Evolutionary conservation across 2,329 filamentous ascomycete species (phyloP).

Genomic region (Mollisiaceae sp.): DNA sequence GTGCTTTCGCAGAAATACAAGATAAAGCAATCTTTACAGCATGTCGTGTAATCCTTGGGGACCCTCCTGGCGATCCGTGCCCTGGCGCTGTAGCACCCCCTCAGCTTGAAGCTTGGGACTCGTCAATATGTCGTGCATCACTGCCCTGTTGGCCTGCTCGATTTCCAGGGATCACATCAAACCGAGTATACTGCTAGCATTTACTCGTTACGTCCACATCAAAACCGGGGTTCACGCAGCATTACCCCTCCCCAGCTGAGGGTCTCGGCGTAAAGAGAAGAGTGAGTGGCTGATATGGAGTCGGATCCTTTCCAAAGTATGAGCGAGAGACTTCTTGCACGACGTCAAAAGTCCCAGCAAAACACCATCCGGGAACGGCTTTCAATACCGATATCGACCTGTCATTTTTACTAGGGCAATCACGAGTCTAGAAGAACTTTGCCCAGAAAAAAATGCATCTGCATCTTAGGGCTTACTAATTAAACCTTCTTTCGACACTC

Average conservation of each 20-base stretch:
- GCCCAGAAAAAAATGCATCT: not conserved
- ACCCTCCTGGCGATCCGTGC: not conserved
- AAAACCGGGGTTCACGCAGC: not conserved
- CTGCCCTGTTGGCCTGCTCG: not conserved
- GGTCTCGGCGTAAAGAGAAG: not conserved
- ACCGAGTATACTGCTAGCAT: not conserved
- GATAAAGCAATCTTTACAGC: not conserved
- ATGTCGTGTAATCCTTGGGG: not conserved
- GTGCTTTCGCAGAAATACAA: not conserved
- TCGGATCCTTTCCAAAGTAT: not conserved
- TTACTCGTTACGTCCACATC: not conserved
- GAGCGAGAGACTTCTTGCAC: not conserved
- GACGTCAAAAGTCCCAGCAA: not conserved
- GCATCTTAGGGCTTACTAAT: not conserved
- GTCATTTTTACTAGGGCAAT: constrained; percentile 6
- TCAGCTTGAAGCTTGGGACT: not conserved
- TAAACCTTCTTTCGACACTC: not conserved
- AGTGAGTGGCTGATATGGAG: not conserved
- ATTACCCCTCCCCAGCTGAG: constrained; percentile 6
- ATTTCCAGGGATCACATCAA: constrained; percentile 4
- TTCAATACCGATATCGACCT: constrained; percentile 1
- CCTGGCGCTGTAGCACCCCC: not conserved
- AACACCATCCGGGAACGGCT: not conserved
- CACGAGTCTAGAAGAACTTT: not conserved
- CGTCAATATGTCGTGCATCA: constrained; percentile 12